Evolutionary conservation across 352 stramenopile species (phyloP).

Genomic region (Globisporangium abappressorium): DNA sequence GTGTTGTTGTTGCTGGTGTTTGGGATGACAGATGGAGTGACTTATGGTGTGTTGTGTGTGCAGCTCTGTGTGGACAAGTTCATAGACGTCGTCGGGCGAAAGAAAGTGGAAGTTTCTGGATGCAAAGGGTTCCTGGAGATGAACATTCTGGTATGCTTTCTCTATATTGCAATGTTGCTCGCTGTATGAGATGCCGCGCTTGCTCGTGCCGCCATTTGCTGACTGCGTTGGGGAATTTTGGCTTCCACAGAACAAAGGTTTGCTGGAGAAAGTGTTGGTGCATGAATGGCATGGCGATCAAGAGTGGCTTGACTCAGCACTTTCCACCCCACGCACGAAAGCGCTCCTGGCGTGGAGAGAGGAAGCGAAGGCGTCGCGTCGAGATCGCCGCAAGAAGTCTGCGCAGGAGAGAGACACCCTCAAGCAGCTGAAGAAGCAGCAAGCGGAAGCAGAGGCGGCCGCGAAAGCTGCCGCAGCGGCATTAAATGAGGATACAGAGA

Average conservation of each 20-base stretch:
- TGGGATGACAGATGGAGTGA: background rate
- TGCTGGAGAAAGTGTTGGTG: slow-evolving; percentile 70
- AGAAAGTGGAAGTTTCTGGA: slow-evolving; percentile 29
- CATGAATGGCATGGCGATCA: slow-evolving; percentile 61
- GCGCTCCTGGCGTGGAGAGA: slow-evolving; percentile 65
- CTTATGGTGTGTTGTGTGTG: background rate
- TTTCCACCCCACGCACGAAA: slow-evolving; percentile 52
- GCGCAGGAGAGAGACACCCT: slow-evolving; percentile 37
- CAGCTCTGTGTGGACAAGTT: slow-evolving; percentile 68
- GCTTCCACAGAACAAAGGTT: slow-evolving; percentile 27
- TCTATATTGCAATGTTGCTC: background rate
- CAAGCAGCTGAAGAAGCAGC: slow-evolving; percentile 32
- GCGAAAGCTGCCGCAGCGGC: slow-evolving; percentile 21
- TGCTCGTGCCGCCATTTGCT: background rate
- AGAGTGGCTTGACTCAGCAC: slow-evolving; percentile 50
- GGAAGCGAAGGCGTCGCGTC: slow-evolving; percentile 53
- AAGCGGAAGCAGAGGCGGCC: slow-evolving; percentile 25
- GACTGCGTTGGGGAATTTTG: slow-evolving; percentile 5
- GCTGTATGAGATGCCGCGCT: background rate
- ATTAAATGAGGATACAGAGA: background rate
- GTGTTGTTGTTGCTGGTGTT: background rate
- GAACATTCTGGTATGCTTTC: slow-evolving; percentile 59
- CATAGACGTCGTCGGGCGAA: slow-evolving; percentile 64
- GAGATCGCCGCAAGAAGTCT: slow-evolving; percentile 56
- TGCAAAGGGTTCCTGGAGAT: slow-evolving; percentile 81